Conservation (phyloP, 2,329 filamentous ascomycete genomes). For the Cucurbitaria berberidis region DNA sequence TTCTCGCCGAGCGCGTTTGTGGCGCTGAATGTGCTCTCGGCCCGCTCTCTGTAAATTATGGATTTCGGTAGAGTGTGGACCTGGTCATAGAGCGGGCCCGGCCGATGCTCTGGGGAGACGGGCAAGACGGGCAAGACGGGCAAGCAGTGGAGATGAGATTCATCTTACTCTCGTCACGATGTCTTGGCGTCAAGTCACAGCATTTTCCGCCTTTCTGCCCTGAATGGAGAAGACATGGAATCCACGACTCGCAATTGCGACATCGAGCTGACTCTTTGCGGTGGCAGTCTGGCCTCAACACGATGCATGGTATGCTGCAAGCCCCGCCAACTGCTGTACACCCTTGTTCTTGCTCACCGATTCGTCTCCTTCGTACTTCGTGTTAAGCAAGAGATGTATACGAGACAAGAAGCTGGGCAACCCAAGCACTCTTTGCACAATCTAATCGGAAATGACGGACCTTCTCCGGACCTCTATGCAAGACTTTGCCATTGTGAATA, state of each 20-base stretch:
- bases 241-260: not conserved
- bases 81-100: too few relatives aligned
- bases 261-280: not conserved
- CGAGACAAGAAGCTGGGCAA: not conserved
- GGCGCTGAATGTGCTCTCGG: not conserved
- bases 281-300: not conserved
- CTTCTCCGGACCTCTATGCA: not conserved
- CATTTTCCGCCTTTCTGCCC: not conserved
- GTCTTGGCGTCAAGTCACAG: not conserved
- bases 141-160: not conserved
- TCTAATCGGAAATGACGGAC: not conserved
- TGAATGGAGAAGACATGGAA: not conserved
- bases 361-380: not conserved
- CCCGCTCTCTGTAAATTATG: not conserved
- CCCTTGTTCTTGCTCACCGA: not conserved
- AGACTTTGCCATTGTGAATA: not conserved
- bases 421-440: not conserved
- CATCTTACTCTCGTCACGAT: not conserved
- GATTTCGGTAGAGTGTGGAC: too few relatives aligned
- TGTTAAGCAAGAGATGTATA: not conserved
- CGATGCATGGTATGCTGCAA: not conserved
- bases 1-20: not conserved
- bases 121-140: not conserved
- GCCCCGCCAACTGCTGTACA: not conserved
- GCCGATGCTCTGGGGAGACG: not conserved